A percentile compares a stretch with the other conserved stretches of the same genome.
Evolutionary conservation across 192 early-diverging fungal genomes (phyloP).

Genomic region (Podila verticillata): DNA sequence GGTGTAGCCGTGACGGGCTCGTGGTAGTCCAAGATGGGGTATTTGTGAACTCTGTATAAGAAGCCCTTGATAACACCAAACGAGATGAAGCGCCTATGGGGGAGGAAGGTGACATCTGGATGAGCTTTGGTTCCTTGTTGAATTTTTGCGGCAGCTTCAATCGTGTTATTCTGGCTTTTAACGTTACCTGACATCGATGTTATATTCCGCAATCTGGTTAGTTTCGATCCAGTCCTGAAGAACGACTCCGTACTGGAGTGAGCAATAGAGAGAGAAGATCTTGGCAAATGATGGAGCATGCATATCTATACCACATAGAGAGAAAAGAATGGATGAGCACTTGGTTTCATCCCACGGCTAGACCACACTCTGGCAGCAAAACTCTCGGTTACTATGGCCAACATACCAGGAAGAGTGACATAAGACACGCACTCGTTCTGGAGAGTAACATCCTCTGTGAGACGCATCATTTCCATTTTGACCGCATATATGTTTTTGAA

Average conservation of each 20-base stretch:
- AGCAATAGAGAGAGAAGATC: slow-evolving; percentile 82
- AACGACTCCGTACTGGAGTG: slow-evolving; percentile 78
- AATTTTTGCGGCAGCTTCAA: not conserved
- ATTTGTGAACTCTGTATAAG: slow-evolving; percentile 90
- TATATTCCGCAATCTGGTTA: slow-evolving; percentile 67
- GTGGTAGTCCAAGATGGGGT: slow-evolving; percentile 69
- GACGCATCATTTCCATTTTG: slow-evolving; percentile 64
- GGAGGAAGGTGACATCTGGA: not conserved
- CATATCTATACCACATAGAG: slow-evolving; percentile 44
- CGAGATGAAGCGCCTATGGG: slow-evolving; percentile 81
- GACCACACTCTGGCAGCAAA: not conserved
- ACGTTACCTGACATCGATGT: slow-evolving; percentile 85
- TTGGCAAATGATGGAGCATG: slow-evolving; percentile 70
- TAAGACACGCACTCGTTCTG: slow-evolving; percentile 84
- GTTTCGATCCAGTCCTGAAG: slow-evolving; percentile 91
- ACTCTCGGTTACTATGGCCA: not conserved
- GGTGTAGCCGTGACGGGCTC: slow-evolving; percentile 5
- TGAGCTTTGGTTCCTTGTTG: too few species aligned
- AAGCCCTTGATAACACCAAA: slow-evolving; percentile 91
- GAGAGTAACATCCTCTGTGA: slow-evolving; percentile 70
- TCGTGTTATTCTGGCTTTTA: not conserved
- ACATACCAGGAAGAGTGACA: slow-evolving; percentile 65
- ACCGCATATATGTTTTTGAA: slow-evolving; percentile 92
- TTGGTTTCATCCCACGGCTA: not conserved
- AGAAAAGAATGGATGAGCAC: not conserved